A percentile compares a stretch with the other conserved stretches of the same genome.
Evolutionary conservation across 2,329 filamentous ascomycete species (phyloP).

Genomic region (Colletotrichum siamense): DNA sequence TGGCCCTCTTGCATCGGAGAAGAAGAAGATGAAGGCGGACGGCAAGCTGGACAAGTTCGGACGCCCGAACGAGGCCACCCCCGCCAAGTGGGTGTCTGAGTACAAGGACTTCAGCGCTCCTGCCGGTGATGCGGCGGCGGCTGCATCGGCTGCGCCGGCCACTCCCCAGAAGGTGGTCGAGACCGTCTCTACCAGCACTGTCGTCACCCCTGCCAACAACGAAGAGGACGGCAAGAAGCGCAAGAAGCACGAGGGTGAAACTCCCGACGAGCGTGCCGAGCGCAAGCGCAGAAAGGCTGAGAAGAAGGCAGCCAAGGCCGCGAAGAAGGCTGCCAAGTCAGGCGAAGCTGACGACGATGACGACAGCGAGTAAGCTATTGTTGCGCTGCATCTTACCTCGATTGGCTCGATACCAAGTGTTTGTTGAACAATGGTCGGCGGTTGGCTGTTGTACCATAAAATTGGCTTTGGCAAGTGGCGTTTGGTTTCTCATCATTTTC

Average conservation of each 20-base stretch:
- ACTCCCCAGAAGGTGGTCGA: slow-evolving; percentile 40
- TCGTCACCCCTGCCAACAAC: slow-evolving; percentile 47
- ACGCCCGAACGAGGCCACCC: slow-evolving; percentile 89
- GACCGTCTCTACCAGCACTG: slow-evolving; percentile 45
- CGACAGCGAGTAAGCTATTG: slow-evolving; percentile 52
- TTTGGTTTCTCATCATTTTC: slow-evolving; percentile 18
- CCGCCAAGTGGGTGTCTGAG: slow-evolving; percentile 87
- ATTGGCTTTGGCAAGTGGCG: slow-evolving; percentile 26
- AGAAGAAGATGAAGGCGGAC: slow-evolving; percentile 99
- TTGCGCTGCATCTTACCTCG: slow-evolving; percentile 16
- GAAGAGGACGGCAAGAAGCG: slow-evolving; percentile 69
- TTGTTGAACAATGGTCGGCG: slow-evolving; percentile 22
- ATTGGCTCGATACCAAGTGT: slow-evolving; percentile 21
- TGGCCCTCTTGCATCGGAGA: slow-evolving; percentile 90
- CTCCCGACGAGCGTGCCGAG: slow-evolving; percentile 70
- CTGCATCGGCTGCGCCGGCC: slow-evolving; percentile 48
- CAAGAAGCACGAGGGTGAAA: slow-evolving; percentile 85
- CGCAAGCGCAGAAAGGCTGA: slow-evolving; percentile 65
- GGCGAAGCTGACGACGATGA: slow-evolving; percentile 51
- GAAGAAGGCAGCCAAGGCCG: slow-evolving; percentile 63
- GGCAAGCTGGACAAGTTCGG: slow-evolving; percentile 99
- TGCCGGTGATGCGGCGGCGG: slow-evolving; percentile 47
- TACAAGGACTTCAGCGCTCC: slow-evolving; percentile 86
- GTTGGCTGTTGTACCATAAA: slow-evolving; percentile 26
- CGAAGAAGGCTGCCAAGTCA: slow-evolving; percentile 58